These are phyloP conservation scores for Borovskyia barvae DNA, from an alignment of 208 protist genomes.

Conservation along the genomic window DNA sequence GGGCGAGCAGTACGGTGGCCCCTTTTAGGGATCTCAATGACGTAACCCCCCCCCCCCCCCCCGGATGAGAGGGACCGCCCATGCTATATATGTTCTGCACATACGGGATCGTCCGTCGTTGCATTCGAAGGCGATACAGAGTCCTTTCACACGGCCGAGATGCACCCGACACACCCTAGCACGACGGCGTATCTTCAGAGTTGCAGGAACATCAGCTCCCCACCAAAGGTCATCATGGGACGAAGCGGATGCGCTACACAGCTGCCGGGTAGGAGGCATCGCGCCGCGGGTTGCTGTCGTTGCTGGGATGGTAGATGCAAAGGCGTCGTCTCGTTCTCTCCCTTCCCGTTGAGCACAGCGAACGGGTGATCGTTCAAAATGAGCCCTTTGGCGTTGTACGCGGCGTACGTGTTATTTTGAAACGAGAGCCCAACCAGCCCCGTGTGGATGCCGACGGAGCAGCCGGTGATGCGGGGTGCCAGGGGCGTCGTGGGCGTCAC, in stretches of 20 bases:
- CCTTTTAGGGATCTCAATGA: too few relatives aligned
- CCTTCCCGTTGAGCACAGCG: slow-evolving; percentile 30
- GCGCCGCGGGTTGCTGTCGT: slow-evolving; percentile 8
- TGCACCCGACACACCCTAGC: too few relatives aligned
- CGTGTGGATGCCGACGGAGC: slow-evolving; percentile 69
- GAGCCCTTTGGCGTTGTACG: slow-evolving; percentile 62
- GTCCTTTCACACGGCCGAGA: too few relatives aligned
- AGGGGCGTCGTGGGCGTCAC: not conserved
- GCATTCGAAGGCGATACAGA: too few relatives aligned
- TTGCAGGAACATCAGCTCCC: slow-evolving; percentile 75
- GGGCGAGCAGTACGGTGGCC: too few relatives aligned
- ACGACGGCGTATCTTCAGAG: too few relatives aligned
- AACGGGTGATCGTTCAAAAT: slow-evolving; percentile 54
- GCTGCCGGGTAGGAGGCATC: slow-evolving; percentile 35
- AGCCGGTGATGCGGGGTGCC: slow-evolving; percentile 46
- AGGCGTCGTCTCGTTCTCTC: slow-evolving; percentile 9
- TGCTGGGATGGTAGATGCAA: slow-evolving; percentile 19
- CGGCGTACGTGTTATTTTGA: slow-evolving; percentile 72
- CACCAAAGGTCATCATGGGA: slow-evolving; percentile 66
- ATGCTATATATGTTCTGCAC: too few relatives aligned
- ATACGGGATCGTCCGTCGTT: too few relatives aligned
- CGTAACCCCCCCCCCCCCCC: too few relatives aligned
- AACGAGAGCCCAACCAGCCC: slow-evolving; percentile 73
- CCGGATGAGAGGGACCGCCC: too few relatives aligned
- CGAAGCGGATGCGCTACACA: slow-evolving; percentile 76